These are phyloP conservation scores for Aspergillus sp. DNA, from an alignment of 2,329 filamentous ascomycete species.

Conservation along the genomic window DNA sequence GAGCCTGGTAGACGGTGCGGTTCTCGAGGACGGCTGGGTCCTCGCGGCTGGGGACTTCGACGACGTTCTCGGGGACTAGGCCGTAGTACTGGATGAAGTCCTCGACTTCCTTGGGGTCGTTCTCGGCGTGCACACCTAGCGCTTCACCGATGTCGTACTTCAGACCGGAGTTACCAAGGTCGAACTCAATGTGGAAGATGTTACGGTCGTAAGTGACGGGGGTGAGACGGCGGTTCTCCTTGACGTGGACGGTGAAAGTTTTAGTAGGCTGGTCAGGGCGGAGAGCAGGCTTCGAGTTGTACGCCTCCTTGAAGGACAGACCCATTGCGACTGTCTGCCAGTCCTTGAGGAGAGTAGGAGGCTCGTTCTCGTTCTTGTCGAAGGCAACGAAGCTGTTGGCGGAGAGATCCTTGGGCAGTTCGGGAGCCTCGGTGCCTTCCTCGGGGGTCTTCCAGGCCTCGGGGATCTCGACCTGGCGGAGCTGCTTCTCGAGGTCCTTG, in stretches of 20 bases:
- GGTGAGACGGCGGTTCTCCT: constrained; percentile 91
- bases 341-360: constrained; percentile 59
- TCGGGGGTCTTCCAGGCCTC: constrained; percentile 71
- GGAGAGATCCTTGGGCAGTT: constrained; percentile 59
- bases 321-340: constrained; percentile 84
- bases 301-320: constrained; percentile 90
- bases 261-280: constrained; percentile 81
- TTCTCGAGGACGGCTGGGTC: constrained; percentile 68
- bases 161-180: constrained; percentile 81
- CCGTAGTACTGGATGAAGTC: constrained; percentile 89
- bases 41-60: constrained; percentile 86
- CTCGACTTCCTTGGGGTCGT: constrained; percentile 69
- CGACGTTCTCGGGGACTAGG: constrained; percentile 71
- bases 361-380: constrained; percentile 67
- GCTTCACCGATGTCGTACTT: constrained; percentile 97
- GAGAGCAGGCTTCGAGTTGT: constrained; percentile 63
- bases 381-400: constrained; percentile 77
- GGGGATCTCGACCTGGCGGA: constrained; percentile 69
- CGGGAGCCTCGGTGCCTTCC: constrained; percentile 30
- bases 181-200: constrained; percentile 99
- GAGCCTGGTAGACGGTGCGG: constrained; percentile 84
- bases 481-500: constrained; percentile 57
- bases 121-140: constrained; percentile 91
- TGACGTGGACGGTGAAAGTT: constrained; percentile 81
- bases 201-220: constrained; percentile 87